Evolutionary conservation across 306 rosid species (phyloP).

Genomic region (Vicia faba): DNA sequence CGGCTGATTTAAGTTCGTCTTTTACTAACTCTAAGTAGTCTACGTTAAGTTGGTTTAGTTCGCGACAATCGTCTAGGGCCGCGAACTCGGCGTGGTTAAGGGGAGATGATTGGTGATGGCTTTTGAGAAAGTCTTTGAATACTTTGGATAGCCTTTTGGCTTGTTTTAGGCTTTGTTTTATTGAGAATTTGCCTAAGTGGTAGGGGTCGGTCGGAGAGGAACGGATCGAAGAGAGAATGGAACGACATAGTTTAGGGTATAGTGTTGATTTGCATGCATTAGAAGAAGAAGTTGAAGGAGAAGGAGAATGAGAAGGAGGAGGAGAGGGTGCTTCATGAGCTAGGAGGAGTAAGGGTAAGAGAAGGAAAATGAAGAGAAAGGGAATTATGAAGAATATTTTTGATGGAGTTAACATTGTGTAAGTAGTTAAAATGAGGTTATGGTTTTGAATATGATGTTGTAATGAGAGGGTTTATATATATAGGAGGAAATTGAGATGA

Average conservation of each 20-base stretch:
- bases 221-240: conserved; percentile 56
- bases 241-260: conserved; percentile 81
- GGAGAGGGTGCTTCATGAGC: not conserved
- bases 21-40: conserved; percentile 51
- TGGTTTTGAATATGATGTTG: conserved; percentile 4
- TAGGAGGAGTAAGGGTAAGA: not conserved
- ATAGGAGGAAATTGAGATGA: not conserved
- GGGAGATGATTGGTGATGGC: conserved; percentile 21
- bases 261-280: conserved; percentile 60
- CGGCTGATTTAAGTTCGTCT: conserved; percentile 33
- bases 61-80: conserved; percentile 64
- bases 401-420: conserved; percentile 30
- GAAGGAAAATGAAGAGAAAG: not conserved
- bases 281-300: conserved; percentile 43
- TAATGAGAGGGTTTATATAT: not conserved
- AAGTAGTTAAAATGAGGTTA: not conserved
- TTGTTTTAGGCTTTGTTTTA: conserved; percentile 63
- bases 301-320: not conserved
- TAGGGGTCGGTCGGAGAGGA: conserved; percentile 69
- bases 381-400: not conserved
- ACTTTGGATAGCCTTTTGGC: conserved; percentile 51
- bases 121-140: conserved; percentile 40
- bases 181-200: conserved; percentile 60
- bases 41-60: conserved; percentile 59
- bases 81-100: conserved; percentile 37